Base-by-base conservation (phyloP, 768 basidiomycete species). In the Jaapia argillacea region DNA sequence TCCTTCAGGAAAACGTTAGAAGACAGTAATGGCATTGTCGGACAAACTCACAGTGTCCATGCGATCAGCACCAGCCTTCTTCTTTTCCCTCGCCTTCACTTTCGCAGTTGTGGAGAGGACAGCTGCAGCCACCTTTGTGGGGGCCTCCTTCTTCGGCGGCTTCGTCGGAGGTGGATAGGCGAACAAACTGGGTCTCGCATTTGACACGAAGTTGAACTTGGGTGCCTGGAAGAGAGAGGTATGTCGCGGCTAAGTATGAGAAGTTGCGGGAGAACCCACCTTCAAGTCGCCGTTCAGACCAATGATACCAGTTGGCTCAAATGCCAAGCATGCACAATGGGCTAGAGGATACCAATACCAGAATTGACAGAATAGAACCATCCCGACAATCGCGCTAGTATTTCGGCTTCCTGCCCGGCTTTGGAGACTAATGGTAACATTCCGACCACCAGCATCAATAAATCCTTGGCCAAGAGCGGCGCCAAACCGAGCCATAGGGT, bases 321-420 rank as follows among this genome's bases (percentile, higher is more conserved):
- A 97, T 2, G 93, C 84, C 50, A 99, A 66, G 53, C 84, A 86
- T 13, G 87, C 85, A 49, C 86, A 91, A 56, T 97, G 93, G 12
- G 92, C 91, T 22, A 98, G 69, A 25, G 96, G 96, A 65, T 93
- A 99, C 96, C 96, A 99, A 61, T 98, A 98, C 96, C 96, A 99
- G 66, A 99, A 98, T 62, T 99, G 96, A 55, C 87, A 88, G 69
- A 99, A 99, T 58, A 99, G 65, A 14, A 86, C 81, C 85, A 98
- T 92, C n/a, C 96, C 96, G 25, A 98, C 90, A 49, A 98, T 88
- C 2, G 94, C 91, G 38, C 75, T 87, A 51, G 92, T 93, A 59
- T 97, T 94, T 51, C 78, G 76, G 51, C 85, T 92, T 6, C 96
- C 96, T 2, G 90, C 90, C 47, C 88, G 79, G 58, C 90, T 96